These are phyloP conservation scores for Diddensiella transvaalensis DNA, from an alignment of 805 yeast species.

Conservation along the genomic window DNA sequence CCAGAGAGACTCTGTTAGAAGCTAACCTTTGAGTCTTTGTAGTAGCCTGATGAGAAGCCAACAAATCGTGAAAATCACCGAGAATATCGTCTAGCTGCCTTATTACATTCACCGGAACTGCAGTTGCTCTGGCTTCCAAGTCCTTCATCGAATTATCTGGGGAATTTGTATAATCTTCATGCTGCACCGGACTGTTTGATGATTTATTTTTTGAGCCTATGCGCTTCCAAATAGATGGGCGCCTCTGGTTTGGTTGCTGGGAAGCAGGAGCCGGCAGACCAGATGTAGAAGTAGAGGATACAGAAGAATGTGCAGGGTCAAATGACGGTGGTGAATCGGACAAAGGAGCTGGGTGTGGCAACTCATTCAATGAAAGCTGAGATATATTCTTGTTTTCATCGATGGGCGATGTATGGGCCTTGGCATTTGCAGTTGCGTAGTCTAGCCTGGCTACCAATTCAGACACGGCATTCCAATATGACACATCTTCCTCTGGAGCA, in stretches of 20 bases:
- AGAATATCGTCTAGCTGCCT: neutral
- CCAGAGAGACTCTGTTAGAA: conserved; percentile 16
- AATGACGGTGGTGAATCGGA: neutral
- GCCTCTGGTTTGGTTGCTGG: conserved; percentile 12
- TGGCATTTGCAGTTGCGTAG: neutral
- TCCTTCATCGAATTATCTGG: neutral
- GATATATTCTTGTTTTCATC: conserved; percentile 7
- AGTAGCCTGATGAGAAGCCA: neutral
- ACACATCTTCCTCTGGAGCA: neutral
- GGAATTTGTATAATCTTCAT: neutral
- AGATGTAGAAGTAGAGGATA: neutral
- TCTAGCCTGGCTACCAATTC: conserved; percentile 2
- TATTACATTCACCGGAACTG: neutral
- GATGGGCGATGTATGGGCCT: neutral
- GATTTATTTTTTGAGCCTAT: conserved; percentile 3
- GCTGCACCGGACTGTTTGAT: neutral
- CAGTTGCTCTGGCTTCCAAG: too few relatives aligned
- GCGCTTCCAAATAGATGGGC: conserved; percentile 22
- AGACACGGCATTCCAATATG: conserved; percentile 3
- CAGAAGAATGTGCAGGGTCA: neutral
- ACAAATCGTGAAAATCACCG: neutral
- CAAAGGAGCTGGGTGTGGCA: neutral
- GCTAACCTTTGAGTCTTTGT: neutral
- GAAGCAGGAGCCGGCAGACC: conserved; percentile 5
- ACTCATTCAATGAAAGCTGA: conserved; percentile 8